Conservation (phyloP, 106 monocot genomes). For the Phalaenopsis equestris region DNA sequence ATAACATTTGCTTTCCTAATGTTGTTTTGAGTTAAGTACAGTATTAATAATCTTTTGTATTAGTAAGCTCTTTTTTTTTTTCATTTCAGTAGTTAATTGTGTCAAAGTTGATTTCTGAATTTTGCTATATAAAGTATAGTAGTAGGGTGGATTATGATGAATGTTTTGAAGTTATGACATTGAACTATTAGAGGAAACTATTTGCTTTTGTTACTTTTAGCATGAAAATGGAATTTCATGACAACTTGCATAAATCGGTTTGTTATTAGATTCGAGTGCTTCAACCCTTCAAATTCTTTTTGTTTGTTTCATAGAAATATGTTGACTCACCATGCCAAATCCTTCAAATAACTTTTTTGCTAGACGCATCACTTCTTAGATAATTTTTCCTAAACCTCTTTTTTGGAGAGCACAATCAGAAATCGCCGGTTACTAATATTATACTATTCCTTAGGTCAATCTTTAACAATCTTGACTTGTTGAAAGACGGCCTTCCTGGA, state of each 20-base stretch:
- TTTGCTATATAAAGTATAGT: too few species aligned
- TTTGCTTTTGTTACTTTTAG: neutral
- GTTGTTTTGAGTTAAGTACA: too few species aligned
- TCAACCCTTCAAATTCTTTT: neutral
- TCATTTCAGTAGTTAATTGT: too few species aligned
- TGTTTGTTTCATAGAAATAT: too few species aligned
- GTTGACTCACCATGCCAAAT: neutral
- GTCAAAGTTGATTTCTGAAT: too few species aligned
- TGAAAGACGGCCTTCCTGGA: conserved; percentile 83
- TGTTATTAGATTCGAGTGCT: neutral
- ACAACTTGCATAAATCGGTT: neutral
- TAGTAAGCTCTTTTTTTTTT: too few species aligned
- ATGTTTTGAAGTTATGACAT: neutral
- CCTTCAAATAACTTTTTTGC: neutral
- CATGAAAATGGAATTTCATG: neutral
- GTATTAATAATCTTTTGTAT: too few species aligned
- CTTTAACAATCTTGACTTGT: conserved; percentile 75
- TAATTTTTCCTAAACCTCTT: neutral
- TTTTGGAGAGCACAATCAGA: neutral
- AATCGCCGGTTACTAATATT: neutral
- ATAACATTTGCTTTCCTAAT: too few species aligned
- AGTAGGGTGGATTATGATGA: too few species aligned
- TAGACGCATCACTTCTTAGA: neutral
- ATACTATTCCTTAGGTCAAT: conserved; percentile 42
- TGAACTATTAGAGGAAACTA: neutral